phyloP scores from a whole-genome alignment of 2,329 filamentous ascomycete genomes.

The Tolypocladium tundrense region DNA sequence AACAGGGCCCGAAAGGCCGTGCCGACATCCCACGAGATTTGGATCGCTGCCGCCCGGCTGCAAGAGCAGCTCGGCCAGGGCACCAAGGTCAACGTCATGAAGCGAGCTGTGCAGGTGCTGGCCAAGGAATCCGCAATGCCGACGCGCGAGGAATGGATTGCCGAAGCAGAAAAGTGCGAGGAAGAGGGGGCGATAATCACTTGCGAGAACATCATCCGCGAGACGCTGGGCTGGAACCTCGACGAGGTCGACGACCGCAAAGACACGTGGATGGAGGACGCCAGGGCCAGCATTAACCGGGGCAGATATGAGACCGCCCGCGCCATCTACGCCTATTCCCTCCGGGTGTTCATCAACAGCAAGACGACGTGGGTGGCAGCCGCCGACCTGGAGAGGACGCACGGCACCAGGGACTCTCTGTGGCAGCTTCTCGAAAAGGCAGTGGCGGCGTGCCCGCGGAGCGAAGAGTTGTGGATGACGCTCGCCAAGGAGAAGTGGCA shows the following conservation, averaged over 20 bases:
- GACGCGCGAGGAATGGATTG: constrained; percentile 94
- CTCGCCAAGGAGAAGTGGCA: constrained; percentile 93
- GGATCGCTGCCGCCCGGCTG: constrained; percentile 86
- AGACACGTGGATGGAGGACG: constrained; percentile 93
- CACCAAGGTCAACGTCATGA: constrained; percentile 83
- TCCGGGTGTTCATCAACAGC: constrained; percentile 82
- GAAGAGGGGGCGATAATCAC: constrained; percentile 81
- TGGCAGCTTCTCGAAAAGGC: constrained; percentile 85
- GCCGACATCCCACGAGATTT: constrained; percentile 88
- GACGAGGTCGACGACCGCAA: constrained; percentile 96
- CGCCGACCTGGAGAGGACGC: constrained; percentile 81
- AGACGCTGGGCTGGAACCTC: constrained; percentile 85
- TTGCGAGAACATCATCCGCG: constrained; percentile 79
- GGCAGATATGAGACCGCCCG: constrained; percentile 83
- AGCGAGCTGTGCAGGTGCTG: constrained; percentile 79
- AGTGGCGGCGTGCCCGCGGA: constrained; percentile 84
- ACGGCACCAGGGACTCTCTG: constrained; percentile 73
- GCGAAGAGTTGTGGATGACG: constrained; percentile 90
- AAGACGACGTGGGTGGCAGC: constrained; percentile 84
- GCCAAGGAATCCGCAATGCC: constrained; percentile 92
- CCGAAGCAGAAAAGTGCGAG: constrained; percentile 89
- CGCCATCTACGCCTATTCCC: constrained; percentile 84
- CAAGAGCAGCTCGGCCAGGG: constrained; percentile 80
- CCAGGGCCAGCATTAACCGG: constrained; percentile 67
- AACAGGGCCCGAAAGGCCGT: constrained; percentile 92